Conservation (phyloP, 2,329 filamentous ascomycete species). For the Chaetomiaceae sp. region DNA sequence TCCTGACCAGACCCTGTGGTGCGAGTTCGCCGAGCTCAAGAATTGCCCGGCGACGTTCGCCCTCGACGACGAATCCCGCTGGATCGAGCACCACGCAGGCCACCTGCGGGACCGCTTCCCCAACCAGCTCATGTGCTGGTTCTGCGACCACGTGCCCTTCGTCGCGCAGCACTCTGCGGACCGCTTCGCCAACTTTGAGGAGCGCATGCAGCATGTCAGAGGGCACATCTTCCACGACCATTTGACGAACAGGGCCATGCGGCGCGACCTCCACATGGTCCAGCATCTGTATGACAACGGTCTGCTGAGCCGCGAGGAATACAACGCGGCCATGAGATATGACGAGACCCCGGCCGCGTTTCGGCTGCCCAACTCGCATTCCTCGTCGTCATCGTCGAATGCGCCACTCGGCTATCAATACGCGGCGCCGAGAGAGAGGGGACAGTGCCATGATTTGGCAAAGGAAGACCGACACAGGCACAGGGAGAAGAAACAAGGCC, state of each 20-base stretch:
- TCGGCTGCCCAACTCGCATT: constrained; percentile 9
- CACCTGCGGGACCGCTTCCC: constrained; percentile 39
- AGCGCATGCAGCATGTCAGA: constrained; percentile 48
- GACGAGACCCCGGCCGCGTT: constrained; percentile 17
- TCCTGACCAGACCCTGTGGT: constrained; percentile 33
- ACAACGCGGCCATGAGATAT: constrained; percentile 11
- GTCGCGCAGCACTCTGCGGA: constrained; percentile 12
- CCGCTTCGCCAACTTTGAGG: constrained; percentile 30
- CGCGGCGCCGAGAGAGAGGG: background rate
- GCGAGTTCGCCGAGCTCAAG: constrained; percentile 40
- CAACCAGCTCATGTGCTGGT: constrained; percentile 42
- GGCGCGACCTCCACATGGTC: constrained; percentile 40
- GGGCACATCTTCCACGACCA: constrained; percentile 37
- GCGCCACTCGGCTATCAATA: background rate
- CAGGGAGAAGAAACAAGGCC: background rate
- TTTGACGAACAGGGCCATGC: constrained; percentile 24
- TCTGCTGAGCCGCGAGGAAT: constrained; percentile 30
- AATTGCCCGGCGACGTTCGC: constrained; percentile 38
- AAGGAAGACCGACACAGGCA: background rate
- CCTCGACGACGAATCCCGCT: constrained; percentile 35
- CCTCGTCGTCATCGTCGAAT: background rate
- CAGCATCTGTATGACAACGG: constrained; percentile 32
- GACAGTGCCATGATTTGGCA: constrained; percentile 1
- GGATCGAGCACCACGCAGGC: constrained; percentile 43
- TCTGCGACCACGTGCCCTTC: constrained; percentile 41